Evolutionary conservation across 2,329 filamentous ascomycete genomes (phyloP), one percentile per base, ranked within the genome.

Genomic region (Calonectria pauciramosa): DNA sequence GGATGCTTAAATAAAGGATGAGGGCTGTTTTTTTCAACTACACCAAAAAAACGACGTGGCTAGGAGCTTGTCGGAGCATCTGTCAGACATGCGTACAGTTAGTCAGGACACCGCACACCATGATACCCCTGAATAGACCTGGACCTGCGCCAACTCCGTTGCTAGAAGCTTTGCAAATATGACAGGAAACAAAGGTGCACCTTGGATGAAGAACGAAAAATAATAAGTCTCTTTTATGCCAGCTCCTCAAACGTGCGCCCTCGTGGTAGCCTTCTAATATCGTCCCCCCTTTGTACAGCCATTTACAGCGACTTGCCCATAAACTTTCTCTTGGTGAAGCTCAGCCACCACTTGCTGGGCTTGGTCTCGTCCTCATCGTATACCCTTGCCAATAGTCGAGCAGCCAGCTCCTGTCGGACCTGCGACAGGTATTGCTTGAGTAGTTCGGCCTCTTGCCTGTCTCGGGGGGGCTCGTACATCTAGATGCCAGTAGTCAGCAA

Each of bases 311-410:
- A 91, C 92, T 99, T 99, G 85, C 96, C 96, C 97, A 99, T 99
- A 84, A 99, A 99, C 92, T 98, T 98, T 88, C 97, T 93, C 93
- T 99, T 99, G 69, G 95, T 95, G 85, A 98, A 99, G 90, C 97
- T 99, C 85, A 99, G 87, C 97, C 97, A 99, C 95, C 96, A 99
- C 92, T 97, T 91, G 86, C 88, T 91, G 70, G 92, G 91, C 86
- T 91, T 91, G 87, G 95, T 86, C 89, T 96, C 86, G 83, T 91
- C 86, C 87, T 96, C 96, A 70, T 94, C 93, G 84, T 98, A 99
- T 78, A 99, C 93, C 80, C 96, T 91, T 68, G 94, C 94, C 84
- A 98, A 87, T 87, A 99, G 89, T 84, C 97, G 91, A 72, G 90
- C 87, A 6, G 96, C 96, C 76, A 99, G 88, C 88, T 99, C 97